Base-by-base conservation (phyloP, 1,284 basidiomycete species). In the Cystobasidiaceae sp. region DNA sequence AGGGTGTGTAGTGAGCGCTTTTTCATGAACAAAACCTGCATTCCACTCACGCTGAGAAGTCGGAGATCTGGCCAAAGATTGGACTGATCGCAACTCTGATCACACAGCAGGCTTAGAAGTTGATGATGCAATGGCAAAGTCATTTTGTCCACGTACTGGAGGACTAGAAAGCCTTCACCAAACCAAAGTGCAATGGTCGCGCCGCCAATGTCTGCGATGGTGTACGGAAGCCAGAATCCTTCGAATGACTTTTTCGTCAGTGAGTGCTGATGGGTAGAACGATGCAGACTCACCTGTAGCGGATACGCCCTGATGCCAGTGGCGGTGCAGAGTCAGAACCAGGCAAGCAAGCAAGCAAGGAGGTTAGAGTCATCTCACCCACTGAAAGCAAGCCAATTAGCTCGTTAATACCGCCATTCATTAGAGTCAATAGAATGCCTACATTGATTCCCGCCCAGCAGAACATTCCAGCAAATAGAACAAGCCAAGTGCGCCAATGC, bases 41-140 rank as follows among this genome's bases (percentile, higher is more conserved):
- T 19, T 6, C 13, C 21, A 25, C 25, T 3, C n/a, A 39, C 25
- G 50, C 23, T 6, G 49, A 51, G 25, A 63, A 63, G 43, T 63
- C 61, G 11, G 61, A 55, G 23, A 54, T 54, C n/a, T 30, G 32
- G 25, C 61, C 61, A 30, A 63, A 63, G 39, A 63, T 44, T 2
- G 61, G 48, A 9, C 32, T 62, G 19, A 62, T 41, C 2, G 25
- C 59, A 15, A 62, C 59, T 49, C n/a, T n/a, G n/a, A n/a, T n/a
- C n/a, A n/a, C n/a, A n/a, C n/a, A n/a, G n/a, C n/a, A n/a, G n/a
- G n/a, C n/a, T n/a, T n/a, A n/a, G n/a, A n/a, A n/a, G n/a, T n/a
- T n/a, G n/a, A n/a, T n/a, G n/a, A n/a, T n/a, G n/a, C n/a, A n/a
- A n/a, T n/a, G n/a, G n/a, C n/a, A n/a, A n/a, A n/a, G n/a, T n/a